These are phyloP conservation scores for Penicillium polonicum DNA, from an alignment of 2,329 filamentous ascomycete genomes.

Conservation along the genomic window DNA sequence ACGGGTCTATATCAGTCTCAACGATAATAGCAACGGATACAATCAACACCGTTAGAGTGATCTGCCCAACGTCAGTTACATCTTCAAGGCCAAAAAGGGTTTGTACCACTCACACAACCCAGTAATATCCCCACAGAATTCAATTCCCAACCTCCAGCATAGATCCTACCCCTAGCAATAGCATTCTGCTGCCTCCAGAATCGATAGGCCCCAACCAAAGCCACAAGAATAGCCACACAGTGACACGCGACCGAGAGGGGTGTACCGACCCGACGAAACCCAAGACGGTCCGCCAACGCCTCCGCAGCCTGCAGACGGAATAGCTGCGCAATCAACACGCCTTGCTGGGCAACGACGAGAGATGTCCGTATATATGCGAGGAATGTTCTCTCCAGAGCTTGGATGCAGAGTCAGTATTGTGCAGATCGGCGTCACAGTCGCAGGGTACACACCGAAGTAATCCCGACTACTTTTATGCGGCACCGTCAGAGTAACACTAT, in stretches of 20 bases:
- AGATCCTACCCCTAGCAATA: constrained; percentile 57
- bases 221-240: constrained; percentile 53
- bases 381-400: constrained; percentile 73
- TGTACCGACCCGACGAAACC: constrained; percentile 61
- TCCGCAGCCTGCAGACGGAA: constrained; percentile 55
- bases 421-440: not conserved
- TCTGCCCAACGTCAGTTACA: constrained; percentile 13
- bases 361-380: constrained; percentile 72
- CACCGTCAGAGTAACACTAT: constrained; percentile 40
- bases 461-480: constrained; percentile 43
- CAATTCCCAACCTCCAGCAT: constrained; percentile 61
- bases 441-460: constrained; percentile 38
- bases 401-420: constrained; percentile 1
- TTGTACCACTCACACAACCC: constrained; percentile 47
- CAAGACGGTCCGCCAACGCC: constrained; percentile 52
- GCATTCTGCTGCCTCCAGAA: constrained; percentile 63
- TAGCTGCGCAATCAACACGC: constrained; percentile 65
- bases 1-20: constrained; percentile 11
- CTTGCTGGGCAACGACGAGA: constrained; percentile 65
- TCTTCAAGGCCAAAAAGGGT: not conserved
- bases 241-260: constrained; percentile 53
- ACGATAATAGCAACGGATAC: constrained; percentile 21
- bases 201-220: constrained; percentile 56
- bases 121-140: constrained; percentile 48
- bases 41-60: constrained; percentile 19